Conservation (phyloP, 345 rosid species). For the Brassica carinata region DNA sequence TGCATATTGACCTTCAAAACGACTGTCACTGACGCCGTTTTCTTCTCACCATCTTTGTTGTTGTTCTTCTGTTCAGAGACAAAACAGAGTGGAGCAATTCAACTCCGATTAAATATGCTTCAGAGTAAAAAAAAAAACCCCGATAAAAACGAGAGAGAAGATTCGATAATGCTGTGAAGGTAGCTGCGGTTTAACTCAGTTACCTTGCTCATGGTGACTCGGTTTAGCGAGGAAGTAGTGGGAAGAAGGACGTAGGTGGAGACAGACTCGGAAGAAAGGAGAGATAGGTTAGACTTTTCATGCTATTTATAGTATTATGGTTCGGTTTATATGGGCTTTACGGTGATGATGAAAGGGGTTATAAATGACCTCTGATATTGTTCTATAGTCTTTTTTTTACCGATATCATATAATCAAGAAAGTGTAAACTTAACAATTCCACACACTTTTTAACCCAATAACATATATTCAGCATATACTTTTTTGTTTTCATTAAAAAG, state of each 20-base stretch:
- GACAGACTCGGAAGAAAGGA: constrained; percentile 26
- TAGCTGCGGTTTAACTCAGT: constrained; percentile 12
- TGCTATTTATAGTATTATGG: constrained; percentile 33
- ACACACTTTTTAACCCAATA: neutral
- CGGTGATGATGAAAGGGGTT: constrained; percentile 3
- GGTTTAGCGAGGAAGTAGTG: constrained; percentile 24
- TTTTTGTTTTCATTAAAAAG: neutral
- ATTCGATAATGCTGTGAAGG: neutral
- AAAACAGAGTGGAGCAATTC: constrained; percentile 29
- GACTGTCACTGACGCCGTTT: constrained; percentile 34
- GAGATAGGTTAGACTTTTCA: constrained; percentile 21
- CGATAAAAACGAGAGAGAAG: neutral
- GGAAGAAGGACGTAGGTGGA: constrained; percentile 29
- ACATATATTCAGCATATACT: neutral
- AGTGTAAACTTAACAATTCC: constrained; percentile 3
- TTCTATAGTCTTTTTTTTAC: neutral
- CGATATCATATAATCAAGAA: neutral
- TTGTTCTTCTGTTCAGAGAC: constrained; percentile 41
- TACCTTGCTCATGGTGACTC: constrained; percentile 42
- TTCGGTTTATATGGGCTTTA: constrained; percentile 7
- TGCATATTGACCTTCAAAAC: constrained; percentile 79
- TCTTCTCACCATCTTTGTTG: constrained; percentile 31
- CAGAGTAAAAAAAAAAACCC: neutral
- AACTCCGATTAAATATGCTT: constrained; percentile 9
- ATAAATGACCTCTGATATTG: neutral